Evolutionary conservation across 768 basidiomycete species (phyloP), one percentile per base, ranked within the genome.

Genomic region (Rhodosporidiobolus odoratus): DNA sequence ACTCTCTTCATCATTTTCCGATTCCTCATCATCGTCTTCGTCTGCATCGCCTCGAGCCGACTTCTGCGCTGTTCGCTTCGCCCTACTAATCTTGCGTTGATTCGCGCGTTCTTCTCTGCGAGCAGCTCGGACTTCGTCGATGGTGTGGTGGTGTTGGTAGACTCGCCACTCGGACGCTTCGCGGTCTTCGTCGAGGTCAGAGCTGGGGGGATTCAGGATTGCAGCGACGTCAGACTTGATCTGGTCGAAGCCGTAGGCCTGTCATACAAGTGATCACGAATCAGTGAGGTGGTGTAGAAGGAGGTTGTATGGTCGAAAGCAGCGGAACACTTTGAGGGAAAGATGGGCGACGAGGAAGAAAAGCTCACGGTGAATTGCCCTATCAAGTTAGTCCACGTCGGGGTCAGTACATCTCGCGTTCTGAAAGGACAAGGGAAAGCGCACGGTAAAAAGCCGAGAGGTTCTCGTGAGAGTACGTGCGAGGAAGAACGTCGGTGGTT

Each of bases 311-410:
- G 27, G 4, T 50, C 53, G 60, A 17, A 35, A 7, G 48, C n/a
- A n/a, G 48, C 4, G 7, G 32, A 16, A 13, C 1, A 4, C 1
- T 1, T 15, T 23, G 9, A 13, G 57, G 32, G 21, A 38, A 21
- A 9, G 27, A 23, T 21, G 16, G 25, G 3, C 34, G 15, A 4
- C 15, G 37, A 17, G 66, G 25, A 32, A 21, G 27, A 30, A 27
- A 15, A 47, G 6, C 62, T 50, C 27, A 63, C 62, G 23, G 32
- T 16, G 52, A 63, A 63, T 25, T 63, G 62, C 23, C 50, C 62
- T 63, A 23, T 32, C 16, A n/a, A 54, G 23, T 2, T 4, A 21
- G 5, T 25, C 19, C 8, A 13, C 32, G 4, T 5, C 15, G 40
- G 10, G 10, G 32, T 35, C 45, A 17, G 32, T n/a, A 15, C 37